A percentile compares a stretch with the other conserved stretches of the same genome.
phyloP scores from a whole-genome alignment of 2,329 filamentous ascomycete genomes.

The Microsporum ferrugineum region DNA sequence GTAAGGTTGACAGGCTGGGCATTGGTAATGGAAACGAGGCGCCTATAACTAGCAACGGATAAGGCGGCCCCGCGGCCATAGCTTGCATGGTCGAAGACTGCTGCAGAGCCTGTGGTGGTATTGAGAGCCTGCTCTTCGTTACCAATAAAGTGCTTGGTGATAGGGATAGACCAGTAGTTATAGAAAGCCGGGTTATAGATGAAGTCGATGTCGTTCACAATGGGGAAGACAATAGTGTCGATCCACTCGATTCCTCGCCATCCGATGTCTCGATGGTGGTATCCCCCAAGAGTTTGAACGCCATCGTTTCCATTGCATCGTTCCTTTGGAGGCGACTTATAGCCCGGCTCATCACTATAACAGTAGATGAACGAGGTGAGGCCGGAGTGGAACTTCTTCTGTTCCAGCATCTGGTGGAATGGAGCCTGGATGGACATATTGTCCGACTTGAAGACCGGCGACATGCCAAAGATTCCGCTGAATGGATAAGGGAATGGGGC shows the following conservation, averaged over 20 bases:
- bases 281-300: slow-evolving; percentile 16
- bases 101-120: slow-evolving; percentile 13
- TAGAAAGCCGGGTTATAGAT: slow-evolving; percentile 14
- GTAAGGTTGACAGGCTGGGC: slow-evolving; percentile 13
- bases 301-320: slow-evolving; percentile 14
- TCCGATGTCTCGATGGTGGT: slow-evolving; percentile 11
- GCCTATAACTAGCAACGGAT: slow-evolving; percentile 13
- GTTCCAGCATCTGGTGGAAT: slow-evolving; percentile 13
- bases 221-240: slow-evolving; percentile 13
- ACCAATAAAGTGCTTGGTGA: slow-evolving; percentile 15
- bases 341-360: slow-evolving; percentile 14
- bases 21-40: slow-evolving; percentile 12
- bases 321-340: slow-evolving; percentile 6
- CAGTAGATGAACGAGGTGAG: slow-evolving; percentile 14
- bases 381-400: slow-evolving; percentile 8
- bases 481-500: slow-evolving; percentile 7
- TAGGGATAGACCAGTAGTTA: slow-evolving; percentile 15
- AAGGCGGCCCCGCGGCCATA: slow-evolving; percentile 16
- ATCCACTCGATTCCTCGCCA: slow-evolving; percentile 14
- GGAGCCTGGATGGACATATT: slow-evolving; percentile 12
- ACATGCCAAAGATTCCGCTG: slow-evolving; percentile 12
- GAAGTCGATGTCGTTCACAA: slow-evolving; percentile 16
- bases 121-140: slow-evolving; percentile 15
- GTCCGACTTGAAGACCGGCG: slow-evolving; percentile 13
- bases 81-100: slow-evolving; percentile 16